Evolutionary conservation across 768 basidiomycete genomes (phyloP).

Genomic region (Cyclocybe aegerita): DNA sequence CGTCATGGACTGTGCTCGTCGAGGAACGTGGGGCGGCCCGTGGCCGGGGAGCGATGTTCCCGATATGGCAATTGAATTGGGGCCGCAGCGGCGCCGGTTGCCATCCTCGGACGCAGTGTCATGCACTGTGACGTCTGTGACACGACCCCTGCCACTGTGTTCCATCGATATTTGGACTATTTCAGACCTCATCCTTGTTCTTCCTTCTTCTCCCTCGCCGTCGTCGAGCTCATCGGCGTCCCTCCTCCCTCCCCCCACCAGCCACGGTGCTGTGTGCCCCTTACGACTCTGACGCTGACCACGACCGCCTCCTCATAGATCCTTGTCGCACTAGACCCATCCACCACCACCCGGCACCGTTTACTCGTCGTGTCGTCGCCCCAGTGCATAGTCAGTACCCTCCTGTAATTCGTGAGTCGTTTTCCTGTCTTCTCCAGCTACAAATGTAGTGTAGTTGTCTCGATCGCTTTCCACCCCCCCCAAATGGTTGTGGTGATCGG

Average conservation of each 20-base stretch:
- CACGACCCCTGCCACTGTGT: slow-evolving; percentile 20
- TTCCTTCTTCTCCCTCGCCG: slow-evolving; percentile 26
- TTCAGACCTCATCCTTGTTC: slow-evolving; percentile 28
- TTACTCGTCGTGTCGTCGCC: slow-evolving; percentile 15
- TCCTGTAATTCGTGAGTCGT: slow-evolving; percentile 16
- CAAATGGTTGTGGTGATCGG: slow-evolving; percentile 17
- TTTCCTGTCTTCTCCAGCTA: background rate
- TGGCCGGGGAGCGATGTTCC: slow-evolving; percentile 21
- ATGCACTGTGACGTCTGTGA: slow-evolving; percentile 12
- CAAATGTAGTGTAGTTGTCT: slow-evolving; percentile 3
- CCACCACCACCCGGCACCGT: slow-evolving; percentile 10
- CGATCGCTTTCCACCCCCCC: slow-evolving; percentile 1
- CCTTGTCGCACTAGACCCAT: slow-evolving; percentile 19
- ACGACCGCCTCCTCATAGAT: slow-evolving; percentile 28
- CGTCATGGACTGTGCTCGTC: slow-evolving; percentile 32
- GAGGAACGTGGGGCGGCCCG: slow-evolving; percentile 41
- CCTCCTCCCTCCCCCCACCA: slow-evolving; percentile 23
- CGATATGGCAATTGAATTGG: slow-evolving; percentile 20
- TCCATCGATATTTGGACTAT: slow-evolving; percentile 22
- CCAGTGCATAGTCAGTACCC: slow-evolving; percentile 14
- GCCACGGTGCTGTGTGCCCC: slow-evolving; percentile 17
- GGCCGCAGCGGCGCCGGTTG: slow-evolving; percentile 28
- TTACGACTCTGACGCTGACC: slow-evolving; percentile 50
- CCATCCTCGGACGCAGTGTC: slow-evolving; percentile 3
- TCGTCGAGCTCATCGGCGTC: slow-evolving; percentile 39